phyloP scores from a whole-genome alignment of 768 basidiomycete species.

The Leucosporidium scottii region DNA sequence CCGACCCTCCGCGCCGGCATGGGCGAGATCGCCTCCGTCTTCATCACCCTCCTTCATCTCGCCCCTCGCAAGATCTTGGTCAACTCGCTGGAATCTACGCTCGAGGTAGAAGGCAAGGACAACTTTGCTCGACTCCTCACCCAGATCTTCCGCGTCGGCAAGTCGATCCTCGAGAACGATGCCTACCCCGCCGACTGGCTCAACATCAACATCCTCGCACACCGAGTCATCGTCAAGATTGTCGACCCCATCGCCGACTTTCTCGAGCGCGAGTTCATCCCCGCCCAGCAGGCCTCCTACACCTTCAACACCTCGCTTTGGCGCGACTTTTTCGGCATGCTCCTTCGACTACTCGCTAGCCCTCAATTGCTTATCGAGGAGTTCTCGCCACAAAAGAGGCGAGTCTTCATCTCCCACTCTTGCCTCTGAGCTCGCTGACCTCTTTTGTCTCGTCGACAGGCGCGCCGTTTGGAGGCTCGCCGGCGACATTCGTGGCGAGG shows the following conservation, averaged over 20 bases:
- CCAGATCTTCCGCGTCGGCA: conserved; percentile 71
- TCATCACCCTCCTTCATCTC: conserved; percentile 72
- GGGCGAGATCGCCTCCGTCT: conserved; percentile 79
- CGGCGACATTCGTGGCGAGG: conserved; percentile 89
- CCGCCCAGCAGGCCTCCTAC: conserved; percentile 54
- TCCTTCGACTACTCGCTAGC: conserved; percentile 72
- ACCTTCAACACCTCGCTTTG: conserved; percentile 72
- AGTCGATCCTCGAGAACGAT: conserved; percentile 74
- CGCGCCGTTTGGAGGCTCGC: conserved; percentile 94
- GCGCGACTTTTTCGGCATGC: conserved; percentile 70
- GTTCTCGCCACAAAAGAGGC: conserved; percentile 74
- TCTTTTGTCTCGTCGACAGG: conserved; percentile 37
- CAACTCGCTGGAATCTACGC: conserved; percentile 66
- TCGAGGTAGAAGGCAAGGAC: conserved; percentile 84
- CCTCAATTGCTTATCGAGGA: conserved; percentile 91
- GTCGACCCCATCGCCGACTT: conserved; percentile 71
- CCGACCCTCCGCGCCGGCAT: conserved; percentile 60
- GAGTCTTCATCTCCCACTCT: too few relatives aligned
- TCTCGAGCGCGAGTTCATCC: conserved; percentile 75
- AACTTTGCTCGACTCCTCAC: conserved; percentile 63
- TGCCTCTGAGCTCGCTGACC: not conserved
- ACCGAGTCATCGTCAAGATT: conserved; percentile 79
- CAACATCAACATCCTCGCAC: conserved; percentile 79
- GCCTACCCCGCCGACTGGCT: conserved; percentile 88
- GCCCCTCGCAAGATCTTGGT: conserved; percentile 68